Evolutionary conservation across 1,284 basidiomycete species (phyloP).

Genomic region (Ceratobasidium theobromae): DNA sequence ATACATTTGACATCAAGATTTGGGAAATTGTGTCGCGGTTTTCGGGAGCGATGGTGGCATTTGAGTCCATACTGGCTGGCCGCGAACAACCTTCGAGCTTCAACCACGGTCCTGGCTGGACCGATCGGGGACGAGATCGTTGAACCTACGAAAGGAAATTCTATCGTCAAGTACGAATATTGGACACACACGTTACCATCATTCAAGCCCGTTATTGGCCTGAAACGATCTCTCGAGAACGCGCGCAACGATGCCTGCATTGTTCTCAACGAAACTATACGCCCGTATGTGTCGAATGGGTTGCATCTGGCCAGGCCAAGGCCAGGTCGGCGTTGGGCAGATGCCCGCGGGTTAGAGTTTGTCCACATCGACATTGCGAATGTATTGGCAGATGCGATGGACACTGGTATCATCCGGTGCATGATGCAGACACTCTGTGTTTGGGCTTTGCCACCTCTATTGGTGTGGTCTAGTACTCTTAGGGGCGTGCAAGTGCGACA

Average conservation of each 20-base stretch:
- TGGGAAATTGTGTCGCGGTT: slow-evolving; percentile 24
- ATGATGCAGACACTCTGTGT: slow-evolving; percentile 4
- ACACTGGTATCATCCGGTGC: slow-evolving; percentile 15
- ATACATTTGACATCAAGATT: not conserved
- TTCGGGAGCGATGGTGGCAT: slow-evolving; percentile 4
- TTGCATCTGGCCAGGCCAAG: not conserved
- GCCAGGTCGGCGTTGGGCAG: slow-evolving; percentile 19
- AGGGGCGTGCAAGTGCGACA: slow-evolving; percentile 10
- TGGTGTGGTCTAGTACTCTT: not conserved
- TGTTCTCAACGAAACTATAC: slow-evolving; percentile 6
- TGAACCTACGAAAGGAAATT: not conserved
- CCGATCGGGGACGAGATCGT: not conserved
- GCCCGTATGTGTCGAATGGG: not conserved
- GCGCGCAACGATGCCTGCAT: slow-evolving; percentile 10
- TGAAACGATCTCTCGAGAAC: slow-evolving; percentile 9
- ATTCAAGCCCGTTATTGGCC: not conserved
- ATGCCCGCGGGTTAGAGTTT: slow-evolving; percentile 24
- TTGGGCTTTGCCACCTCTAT: not conserved
- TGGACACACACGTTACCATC: slow-evolving; percentile 22
- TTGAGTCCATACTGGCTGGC: not conserved
- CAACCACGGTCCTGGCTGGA: slow-evolving; percentile 16
- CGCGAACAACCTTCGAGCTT: not conserved
- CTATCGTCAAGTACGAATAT: slow-evolving; percentile 4
- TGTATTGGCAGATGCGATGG: slow-evolving; percentile 15
- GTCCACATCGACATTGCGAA: slow-evolving; percentile 15